phyloP scores from a whole-genome alignment of 2,329 filamentous ascomycete genomes.

The Dendryphion nanum region DNA sequence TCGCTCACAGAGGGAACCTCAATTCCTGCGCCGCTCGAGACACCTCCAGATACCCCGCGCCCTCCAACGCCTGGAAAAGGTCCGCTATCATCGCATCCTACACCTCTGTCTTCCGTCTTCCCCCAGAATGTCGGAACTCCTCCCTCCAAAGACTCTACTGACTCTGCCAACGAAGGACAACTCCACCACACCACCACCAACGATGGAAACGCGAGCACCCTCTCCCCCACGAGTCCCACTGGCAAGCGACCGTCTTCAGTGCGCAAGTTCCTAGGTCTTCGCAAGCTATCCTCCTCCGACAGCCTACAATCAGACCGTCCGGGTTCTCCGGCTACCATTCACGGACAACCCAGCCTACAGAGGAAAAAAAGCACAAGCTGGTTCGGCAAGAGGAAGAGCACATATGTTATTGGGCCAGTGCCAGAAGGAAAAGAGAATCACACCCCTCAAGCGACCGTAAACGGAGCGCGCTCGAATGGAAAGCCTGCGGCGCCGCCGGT shows the following conservation, averaged over 20 bases:
- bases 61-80: conserved; percentile 39
- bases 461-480: conserved; percentile 13
- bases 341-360: conserved; percentile 29
- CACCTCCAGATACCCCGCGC: conserved; percentile 38
- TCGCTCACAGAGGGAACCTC: conserved; percentile 43
- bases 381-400: conserved; percentile 41
- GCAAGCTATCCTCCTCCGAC: conserved; percentile 36
- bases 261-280: conserved; percentile 42
- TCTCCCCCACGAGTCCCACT: conserved; percentile 32
- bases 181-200: conserved; percentile 24
- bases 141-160: conserved; percentile 17
- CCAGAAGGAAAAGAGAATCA: conserved; percentile 31
- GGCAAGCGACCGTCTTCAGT: conserved; percentile 38
- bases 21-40: conserved; percentile 41
- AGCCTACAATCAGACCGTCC: conserved; percentile 37
- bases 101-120: conserved; percentile 30
- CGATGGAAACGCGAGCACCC: conserved; percentile 25
- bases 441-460: conserved; percentile 13
- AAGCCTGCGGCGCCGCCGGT: conserved; percentile 12
- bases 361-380: conserved; percentile 41
- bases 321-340: conserved; percentile 35
- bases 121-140: conserved; percentile 19
- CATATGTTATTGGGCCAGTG: conserved; percentile 30
- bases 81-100: conserved; percentile 42
- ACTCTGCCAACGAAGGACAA: conserved; percentile 12